Evolutionary conservation across 345 rosid species (phyloP).

Genomic region (Barbarea vulgaris): DNA sequence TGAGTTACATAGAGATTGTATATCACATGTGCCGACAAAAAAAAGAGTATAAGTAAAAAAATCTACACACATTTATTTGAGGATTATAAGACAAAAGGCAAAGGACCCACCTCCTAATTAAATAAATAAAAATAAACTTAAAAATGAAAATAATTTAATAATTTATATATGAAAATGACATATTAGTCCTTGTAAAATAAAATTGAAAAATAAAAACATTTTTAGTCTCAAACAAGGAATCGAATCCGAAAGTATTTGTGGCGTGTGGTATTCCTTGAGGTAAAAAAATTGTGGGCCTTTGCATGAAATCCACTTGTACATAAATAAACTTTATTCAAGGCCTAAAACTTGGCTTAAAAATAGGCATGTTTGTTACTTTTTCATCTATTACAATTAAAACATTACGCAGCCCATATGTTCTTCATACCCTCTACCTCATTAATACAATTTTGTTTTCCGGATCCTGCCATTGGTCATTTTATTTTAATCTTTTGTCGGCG

Average conservation of each 20-base stretch:
- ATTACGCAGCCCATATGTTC: neutral
- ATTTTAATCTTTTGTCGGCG: too few relatives aligned
- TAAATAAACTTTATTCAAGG: slow-evolving; percentile 22
- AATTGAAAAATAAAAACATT: neutral
- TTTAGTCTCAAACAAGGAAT: slow-evolving; percentile 7
- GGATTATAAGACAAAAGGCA: neutral
- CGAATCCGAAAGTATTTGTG: neutral
- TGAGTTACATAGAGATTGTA: too few relatives aligned
- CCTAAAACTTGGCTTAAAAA: slow-evolving; percentile 17
- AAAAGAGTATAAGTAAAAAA: too few relatives aligned
- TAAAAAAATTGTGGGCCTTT: slow-evolving; percentile 14
- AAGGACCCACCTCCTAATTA: neutral
- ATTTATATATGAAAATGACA: neutral
- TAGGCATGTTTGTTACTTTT: slow-evolving; percentile 23
- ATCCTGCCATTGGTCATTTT: neutral
- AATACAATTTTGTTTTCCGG: neutral
- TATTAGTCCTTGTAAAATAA: neutral
- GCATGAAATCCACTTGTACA: slow-evolving; percentile 37
- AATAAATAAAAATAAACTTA: neutral
- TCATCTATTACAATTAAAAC: neutral
- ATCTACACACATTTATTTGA: too few relatives aligned
- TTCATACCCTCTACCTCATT: neutral
- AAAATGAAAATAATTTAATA: neutral
- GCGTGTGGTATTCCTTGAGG: slow-evolving; percentile 8
- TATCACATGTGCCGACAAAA: too few relatives aligned